A percentile compares a stretch with the other conserved stretches of the same genome.
Evolutionary conservation across 768 basidiomycete genomes (phyloP).

Genomic region (Gloeopeniophorella convolvens): DNA sequence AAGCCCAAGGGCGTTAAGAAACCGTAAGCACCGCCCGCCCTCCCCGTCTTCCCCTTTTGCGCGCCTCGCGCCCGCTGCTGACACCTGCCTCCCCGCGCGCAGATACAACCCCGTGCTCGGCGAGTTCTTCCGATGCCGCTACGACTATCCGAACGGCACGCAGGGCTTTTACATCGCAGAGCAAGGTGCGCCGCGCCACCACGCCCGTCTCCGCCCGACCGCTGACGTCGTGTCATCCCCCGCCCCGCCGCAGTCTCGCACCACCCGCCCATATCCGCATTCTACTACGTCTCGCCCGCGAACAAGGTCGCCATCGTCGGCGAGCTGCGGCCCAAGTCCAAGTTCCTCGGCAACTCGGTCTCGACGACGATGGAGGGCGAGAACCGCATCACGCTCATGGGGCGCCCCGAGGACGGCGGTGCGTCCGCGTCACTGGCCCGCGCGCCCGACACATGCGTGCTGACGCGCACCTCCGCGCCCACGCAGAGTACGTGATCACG

Average conservation of each 20-base stretch:
- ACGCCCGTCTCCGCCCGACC: background rate
- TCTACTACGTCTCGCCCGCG: constrained; percentile 89
- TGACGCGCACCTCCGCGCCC: background rate
- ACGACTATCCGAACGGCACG: constrained; percentile 87
- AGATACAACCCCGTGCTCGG: constrained; percentile 97
- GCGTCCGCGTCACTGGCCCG: constrained; percentile 29
- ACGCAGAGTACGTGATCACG: constrained; percentile 73
- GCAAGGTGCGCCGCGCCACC: constrained; percentile 52
- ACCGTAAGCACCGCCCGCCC: constrained; percentile 54
- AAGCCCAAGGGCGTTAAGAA: constrained; percentile 99
- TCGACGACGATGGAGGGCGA: constrained; percentile 96
- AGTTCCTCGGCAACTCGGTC: constrained; percentile 95
- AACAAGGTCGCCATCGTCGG: constrained; percentile 85
- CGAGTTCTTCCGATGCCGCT: constrained; percentile 95
- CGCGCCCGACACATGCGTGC: background rate
- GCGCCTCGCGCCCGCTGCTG: constrained; percentile 7
- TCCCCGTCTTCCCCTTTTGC: constrained; percentile 1
- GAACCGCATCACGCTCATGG: constrained; percentile 79
- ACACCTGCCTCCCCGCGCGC: constrained; percentile 3
- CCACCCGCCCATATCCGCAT: constrained; percentile 92
- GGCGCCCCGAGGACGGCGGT: constrained; percentile 84
- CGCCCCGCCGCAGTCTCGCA: constrained; percentile 65
- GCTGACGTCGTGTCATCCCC: background rate
- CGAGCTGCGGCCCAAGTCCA: constrained; percentile 91
- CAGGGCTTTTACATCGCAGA: constrained; percentile 95